Base-by-base conservation (phyloP, 2,329 filamentous ascomycete genomes). In the Byssochlamys sp. region DNA sequence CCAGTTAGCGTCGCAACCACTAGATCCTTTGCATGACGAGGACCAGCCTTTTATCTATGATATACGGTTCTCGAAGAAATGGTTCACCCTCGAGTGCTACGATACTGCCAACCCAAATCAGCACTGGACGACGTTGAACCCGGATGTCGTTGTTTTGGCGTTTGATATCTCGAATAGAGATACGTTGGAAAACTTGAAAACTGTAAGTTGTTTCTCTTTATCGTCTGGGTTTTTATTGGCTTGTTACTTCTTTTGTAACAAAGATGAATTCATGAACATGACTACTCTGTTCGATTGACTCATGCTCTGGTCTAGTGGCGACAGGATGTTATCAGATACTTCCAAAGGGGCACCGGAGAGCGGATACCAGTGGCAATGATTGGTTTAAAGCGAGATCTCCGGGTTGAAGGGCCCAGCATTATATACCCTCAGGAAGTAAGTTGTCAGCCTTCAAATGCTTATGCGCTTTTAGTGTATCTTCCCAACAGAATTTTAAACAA, bases 11-110 rank as follows among this genome's bases (percentile, higher is more conserved):
- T 67, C 72, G 49, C 69, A 69, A 57, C 51, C 64, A 10, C 66
- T 79, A 9, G 77, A 77, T 7, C 61, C 67, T 11, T 74, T 84
- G 3, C 78, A 76, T 57, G 81, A 84, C 62, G 67, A 74, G 26
- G 79, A 84, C 59, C 83, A 85, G 62, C 82, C 83, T 3, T 83
- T 82, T 67, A 69, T 76, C 51, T 85, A 84, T 69, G 77, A 84
- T 60, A 81, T 85, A 53, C 75, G 75, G 26, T 76, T 85, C 61
- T 82, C 81, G 60, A 77, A 77, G 51, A 79, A 80, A 9, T 77
- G 75, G 2, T 82, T 84, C 66, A 76, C 75, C 9, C 74, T 84
- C 59, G 74, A 81, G 57, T 77, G 84, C 67, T 81, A 77, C 69
- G 81, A 86, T 65, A 83, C 82, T 26, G 73, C 79, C 3, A 80